Conservation (phyloP, 176 grass and related monocot species). For the Hordeum marinum region DNA sequence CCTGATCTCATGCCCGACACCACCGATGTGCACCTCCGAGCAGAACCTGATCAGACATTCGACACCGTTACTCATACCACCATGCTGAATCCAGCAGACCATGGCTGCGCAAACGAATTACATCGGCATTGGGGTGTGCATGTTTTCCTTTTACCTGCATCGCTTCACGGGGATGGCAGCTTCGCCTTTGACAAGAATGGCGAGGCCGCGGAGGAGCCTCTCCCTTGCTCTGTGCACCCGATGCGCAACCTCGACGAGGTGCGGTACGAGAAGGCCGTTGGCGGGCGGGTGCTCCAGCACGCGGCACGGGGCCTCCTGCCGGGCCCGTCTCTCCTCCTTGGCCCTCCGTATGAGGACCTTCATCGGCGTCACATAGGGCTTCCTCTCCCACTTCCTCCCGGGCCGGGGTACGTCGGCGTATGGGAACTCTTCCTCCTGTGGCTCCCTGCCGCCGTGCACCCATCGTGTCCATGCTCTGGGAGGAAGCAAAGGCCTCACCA, state of each 20-base stretch:
- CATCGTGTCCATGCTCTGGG: neutral
- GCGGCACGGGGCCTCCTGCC: constrained; percentile 53
- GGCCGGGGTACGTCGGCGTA: constrained; percentile 50
- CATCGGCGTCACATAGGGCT: constrained; percentile 64
- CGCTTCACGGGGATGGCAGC: constrained; percentile 31
- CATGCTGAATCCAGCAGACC: neutral
- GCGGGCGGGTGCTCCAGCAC: constrained; percentile 49
- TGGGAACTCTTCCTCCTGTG: constrained; percentile 4
- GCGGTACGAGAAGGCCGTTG: constrained; percentile 56
- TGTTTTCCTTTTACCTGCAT: constrained; percentile 32
- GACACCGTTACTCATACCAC: neutral
- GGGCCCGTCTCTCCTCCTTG: constrained; percentile 47
- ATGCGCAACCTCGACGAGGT: constrained; percentile 48
- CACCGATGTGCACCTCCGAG: constrained; percentile 51
- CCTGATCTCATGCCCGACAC: constrained; percentile 50
- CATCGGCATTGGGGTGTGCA: too few relatives aligned
- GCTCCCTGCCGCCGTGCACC: neutral
- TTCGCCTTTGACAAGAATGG: constrained; percentile 37
- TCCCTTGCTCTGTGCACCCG: constrained; percentile 47
- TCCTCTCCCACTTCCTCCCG: constrained; percentile 53
- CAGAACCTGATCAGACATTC: constrained; percentile 40
- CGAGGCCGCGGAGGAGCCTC: constrained; percentile 35
- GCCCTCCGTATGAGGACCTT: constrained; percentile 54
- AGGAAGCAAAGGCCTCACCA: neutral
- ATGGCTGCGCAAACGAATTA: neutral